Base-by-base conservation (phyloP, 805 yeast species). In the Saturnispora kantuleensis region DNA sequence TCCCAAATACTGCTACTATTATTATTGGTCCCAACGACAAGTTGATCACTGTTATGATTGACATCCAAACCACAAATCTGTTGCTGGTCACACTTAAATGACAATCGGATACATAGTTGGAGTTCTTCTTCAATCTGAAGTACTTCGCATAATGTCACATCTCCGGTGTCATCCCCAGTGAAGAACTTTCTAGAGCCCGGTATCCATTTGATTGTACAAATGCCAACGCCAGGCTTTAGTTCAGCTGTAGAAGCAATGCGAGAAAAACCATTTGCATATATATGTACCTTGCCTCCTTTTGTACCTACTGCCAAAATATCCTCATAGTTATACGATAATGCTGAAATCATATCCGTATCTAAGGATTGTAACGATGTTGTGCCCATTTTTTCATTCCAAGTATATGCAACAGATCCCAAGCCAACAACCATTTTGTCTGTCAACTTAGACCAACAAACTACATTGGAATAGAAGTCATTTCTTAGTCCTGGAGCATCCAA, bases 1-100 rank as follows among this genome's bases (percentile, higher is more conserved):
- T 83, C 77, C 95, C 95, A 88, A 2, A 89, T 66, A 0, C 84
- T 71, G 47, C 90, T 84, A 13, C 76, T 66, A 55, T 88, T 86
- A 56, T 88, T 95, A 58, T 88, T 88, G 2, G 87, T 84, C 0
- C 96, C 96, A 8, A 84, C 73, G 0, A 95, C 88, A 31, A 85
- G 55, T 44, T 81, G 80, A 1, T 68, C 64, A 18, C 65, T 63
- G 42, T 74, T 74, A 5, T 65, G 61, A 49, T 75, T 78, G 12
- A 86, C 58, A 4, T 84, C 78, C 13, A 86, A 71, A 53, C 84
- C 84, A 60, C 84, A 79, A 31, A 79, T 70, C 56, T 77, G 84
- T 52, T 77, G 81, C 28, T 68, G 66, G 46, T 74, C 78, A 32
- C 76, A 68, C 52, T 65, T 67, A 47, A 76, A 64, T 10, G 56